phyloP scores from a whole-genome alignment of 139 green algal species.

The Tetraselmis chui region DNA sequence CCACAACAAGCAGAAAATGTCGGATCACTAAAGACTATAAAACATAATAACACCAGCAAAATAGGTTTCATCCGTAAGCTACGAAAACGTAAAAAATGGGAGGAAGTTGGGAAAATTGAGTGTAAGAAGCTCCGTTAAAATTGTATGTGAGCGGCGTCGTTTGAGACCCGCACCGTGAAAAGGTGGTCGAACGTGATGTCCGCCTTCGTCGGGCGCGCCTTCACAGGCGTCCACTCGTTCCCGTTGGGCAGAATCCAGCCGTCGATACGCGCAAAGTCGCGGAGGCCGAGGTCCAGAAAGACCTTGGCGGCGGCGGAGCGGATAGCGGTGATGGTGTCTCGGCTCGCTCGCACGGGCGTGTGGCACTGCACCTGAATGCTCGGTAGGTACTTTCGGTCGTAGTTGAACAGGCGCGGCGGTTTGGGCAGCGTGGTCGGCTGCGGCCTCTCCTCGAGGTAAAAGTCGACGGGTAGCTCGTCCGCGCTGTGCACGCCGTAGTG shows the following conservation, averaged over 20 bases:
- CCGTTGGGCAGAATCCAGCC: constrained; percentile 29
- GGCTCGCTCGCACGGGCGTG: constrained; percentile 23
- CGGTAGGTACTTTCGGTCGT: constrained; percentile 40
- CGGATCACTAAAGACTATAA: too few relatives aligned
- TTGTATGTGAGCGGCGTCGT: too few relatives aligned
- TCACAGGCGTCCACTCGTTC: not conserved
- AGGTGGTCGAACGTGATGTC: not conserved
- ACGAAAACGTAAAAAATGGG: too few relatives aligned
- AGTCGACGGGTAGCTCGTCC: not conserved
- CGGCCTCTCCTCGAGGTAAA: not conserved
- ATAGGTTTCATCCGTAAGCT: too few relatives aligned
- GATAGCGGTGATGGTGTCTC: constrained; percentile 5
- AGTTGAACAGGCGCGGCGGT: constrained; percentile 29
- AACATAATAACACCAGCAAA: too few relatives aligned
- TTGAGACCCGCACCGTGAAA: not conserved
- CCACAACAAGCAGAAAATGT: too few relatives aligned
- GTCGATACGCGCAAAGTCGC: constrained; percentile 34
- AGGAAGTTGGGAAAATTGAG: too few relatives aligned
- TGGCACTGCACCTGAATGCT: constrained; percentile 33
- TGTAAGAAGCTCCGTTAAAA: too few relatives aligned
- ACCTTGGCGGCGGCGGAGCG: constrained; percentile 15
- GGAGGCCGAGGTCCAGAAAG: constrained; percentile 25
- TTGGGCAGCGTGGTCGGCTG: constrained; percentile 2
- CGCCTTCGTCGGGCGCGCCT: not conserved
- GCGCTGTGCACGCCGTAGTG: not conserved